Evolutionary conservation across 2,329 filamentous ascomycete species (phyloP).

Genomic region (Scopulariopsis brevicaulis): DNA sequence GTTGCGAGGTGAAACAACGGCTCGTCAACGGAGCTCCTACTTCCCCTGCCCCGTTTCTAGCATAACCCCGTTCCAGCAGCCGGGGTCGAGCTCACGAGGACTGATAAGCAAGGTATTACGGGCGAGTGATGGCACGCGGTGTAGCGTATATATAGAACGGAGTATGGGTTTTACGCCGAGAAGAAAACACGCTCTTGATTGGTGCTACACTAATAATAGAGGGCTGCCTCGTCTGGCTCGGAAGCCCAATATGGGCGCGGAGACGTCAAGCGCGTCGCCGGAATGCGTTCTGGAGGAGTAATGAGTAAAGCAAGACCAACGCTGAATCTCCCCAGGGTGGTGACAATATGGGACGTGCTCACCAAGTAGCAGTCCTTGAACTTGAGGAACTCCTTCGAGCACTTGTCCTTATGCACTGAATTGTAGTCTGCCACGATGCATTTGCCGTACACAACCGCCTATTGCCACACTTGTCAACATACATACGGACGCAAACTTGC

Average conservation of each 20-base stretch:
- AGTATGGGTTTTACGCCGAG: too few relatives aligned
- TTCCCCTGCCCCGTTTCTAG: background rate
- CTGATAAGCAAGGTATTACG: too few relatives aligned
- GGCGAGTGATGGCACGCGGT: too few relatives aligned
- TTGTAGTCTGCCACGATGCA: constrained; percentile 89
- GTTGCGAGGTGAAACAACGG: background rate
- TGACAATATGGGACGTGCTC: constrained; percentile 15
- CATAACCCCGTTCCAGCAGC: too few relatives aligned
- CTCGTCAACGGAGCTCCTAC: background rate
- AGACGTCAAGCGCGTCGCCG: background rate
- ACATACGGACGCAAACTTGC: background rate
- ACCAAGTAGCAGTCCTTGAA: constrained; percentile 86
- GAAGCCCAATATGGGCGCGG: background rate
- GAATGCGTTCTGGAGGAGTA: background rate
- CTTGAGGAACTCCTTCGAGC: constrained; percentile 69
- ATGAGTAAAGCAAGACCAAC: background rate
- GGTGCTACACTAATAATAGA: background rate
- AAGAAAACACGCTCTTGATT: background rate
- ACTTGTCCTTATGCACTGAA: constrained; percentile 83
- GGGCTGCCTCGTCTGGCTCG: background rate
- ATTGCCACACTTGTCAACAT: background rate
- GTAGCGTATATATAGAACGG: too few relatives aligned
- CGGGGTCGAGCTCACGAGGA: too few relatives aligned
- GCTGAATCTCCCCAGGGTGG: too few relatives aligned
- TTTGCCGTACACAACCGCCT: constrained; percentile 83